Evolutionary conservation across 495 filamentous ascomycete genomes (phyloP).

Genomic region (Hyaloscypha variabilis): DNA sequence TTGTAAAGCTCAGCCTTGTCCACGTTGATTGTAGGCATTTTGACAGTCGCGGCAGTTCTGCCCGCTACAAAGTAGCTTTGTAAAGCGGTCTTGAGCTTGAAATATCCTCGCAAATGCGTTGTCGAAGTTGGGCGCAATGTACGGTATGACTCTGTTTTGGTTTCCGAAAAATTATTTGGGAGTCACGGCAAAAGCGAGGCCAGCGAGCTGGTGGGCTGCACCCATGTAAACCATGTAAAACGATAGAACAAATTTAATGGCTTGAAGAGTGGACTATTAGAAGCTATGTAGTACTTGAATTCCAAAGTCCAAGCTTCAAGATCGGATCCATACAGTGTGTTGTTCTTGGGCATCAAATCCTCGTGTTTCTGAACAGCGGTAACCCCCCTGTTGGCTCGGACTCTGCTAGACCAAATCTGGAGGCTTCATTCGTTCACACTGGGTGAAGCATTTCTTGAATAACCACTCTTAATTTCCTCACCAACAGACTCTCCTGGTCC

Average conservation of each 20-base stretch:
- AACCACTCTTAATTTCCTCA: slow-evolving; percentile 9
- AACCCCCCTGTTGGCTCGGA: neutral
- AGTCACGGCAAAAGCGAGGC: slow-evolving; percentile 4
- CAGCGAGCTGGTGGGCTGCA: neutral
- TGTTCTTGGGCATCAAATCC: too few relatives aligned
- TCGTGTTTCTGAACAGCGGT: neutral
- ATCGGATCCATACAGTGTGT: neutral
- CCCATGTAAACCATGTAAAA: neutral
- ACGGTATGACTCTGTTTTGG: slow-evolving; percentile 18
- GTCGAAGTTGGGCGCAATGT: slow-evolving; percentile 22
- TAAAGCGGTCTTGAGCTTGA: neutral
- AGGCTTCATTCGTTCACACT: neutral
- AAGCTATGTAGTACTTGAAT: neutral
- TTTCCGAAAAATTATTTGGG: slow-evolving; percentile 13
- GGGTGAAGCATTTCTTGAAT: slow-evolving; percentile 15
- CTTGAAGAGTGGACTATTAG: neutral
- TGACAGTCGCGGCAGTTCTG: slow-evolving; percentile 23
- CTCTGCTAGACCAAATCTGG: neutral
- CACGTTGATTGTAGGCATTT: slow-evolving; percentile 91
- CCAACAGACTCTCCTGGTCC: neutral
- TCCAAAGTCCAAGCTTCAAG: neutral
- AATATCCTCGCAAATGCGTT: neutral
- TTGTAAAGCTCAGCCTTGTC: slow-evolving; percentile 95
- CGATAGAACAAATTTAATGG: too few relatives aligned
- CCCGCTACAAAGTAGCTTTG: slow-evolving; percentile 6